Evolutionary conservation across 495 filamentous ascomycete genomes (phyloP), one percentile per base, ranked within the genome.

Genomic region (Recurvomyces mirabilis): DNA sequence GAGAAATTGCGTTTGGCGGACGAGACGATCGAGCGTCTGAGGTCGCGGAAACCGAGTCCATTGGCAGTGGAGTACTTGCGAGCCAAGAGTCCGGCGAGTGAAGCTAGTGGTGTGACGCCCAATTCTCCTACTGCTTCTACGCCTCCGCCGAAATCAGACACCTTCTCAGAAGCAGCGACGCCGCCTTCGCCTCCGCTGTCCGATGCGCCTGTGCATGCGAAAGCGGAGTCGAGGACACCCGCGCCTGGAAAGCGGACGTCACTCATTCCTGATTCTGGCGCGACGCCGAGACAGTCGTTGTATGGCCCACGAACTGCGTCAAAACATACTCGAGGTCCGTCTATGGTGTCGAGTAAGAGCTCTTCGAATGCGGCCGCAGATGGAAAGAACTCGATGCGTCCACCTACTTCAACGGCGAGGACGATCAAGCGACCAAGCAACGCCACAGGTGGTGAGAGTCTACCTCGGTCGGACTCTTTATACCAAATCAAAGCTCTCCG

Each of bases 401-500:
- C 47, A 30, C 47, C 61, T 52, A 47, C 63, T 47, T 19, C 43
- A 4, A 32, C n/a, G n/a, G n/a, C n/a, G n/a, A n/a, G 25, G 19
- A 31, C 60, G 60, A 1, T 63, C 60, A 39, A 69, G 70, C 32
- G 61, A n/a, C 46, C 44, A 14, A 68, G 64, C 45, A 51, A 60
- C 24, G 23, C 18, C 37, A 53, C 58, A 4, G 17, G 41, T n/a
- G 11, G 12, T 12, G 45, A 45, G n/a, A 35, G 52, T 23, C 47
- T 93, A 19, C 81, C 87, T 22, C 71, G 81, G 26, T 94, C 93
- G 14, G 82, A 78, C 26, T 95, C 93, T 4, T 73, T 98, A 23
- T 82, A 82, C 44, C 91, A 98, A 56, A 89, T 96, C 56, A 86
- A 91, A 20, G 80, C 79, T 2, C 75, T 98, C 41, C 91, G 89